Base-by-base conservation (phyloP, 331 rosid genomes). In the Spiraea crenata region DNA sequence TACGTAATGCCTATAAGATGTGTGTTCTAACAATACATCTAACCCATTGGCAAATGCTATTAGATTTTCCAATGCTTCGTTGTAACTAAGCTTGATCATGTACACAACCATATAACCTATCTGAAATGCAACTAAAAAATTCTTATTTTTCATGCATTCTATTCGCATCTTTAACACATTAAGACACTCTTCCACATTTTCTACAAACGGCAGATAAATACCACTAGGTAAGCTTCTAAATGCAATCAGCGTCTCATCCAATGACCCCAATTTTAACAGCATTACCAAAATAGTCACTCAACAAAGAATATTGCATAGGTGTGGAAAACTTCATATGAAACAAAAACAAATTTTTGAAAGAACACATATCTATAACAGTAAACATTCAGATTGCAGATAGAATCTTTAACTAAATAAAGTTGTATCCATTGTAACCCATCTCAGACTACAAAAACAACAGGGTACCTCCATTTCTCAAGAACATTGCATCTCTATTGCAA, bases 361-460 rank as follows among this genome's bases (percentile, higher is more conserved):
- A 34, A 15, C 13, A 3, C 44, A 7, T 31, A 57, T 57, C 31
- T 45, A 45, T 9, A 37, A 48, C 34, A 9, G 9, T 6, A 20
- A 46, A 57, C 54, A 56, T 16, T 57, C 66, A 35, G 17, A 45
- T 57, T 70, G 57, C 20, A 70, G 2, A 15, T 3, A 46, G 10
- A 64, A 65, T 57, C 57, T 74, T 68, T 11, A 51, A 77, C 51
- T 67, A 60, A 51, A 58, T 79, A 70, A 74, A 65, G 68, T 76
- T 66, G 70, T 58, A 65, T 54, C 72, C 81, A 62, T 66, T 37
- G 37, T 61, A 45, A 82, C 74, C 58, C 54, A 60, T 42, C 76
- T 81, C 67, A 74, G 77, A 70, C 82, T 72, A 76, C 72, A 85
- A 51, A 72, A 77, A 44, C 35, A 64, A 57, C 11, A 45, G 57